Evolutionary conservation across 1,284 basidiomycete species (phyloP).

Genomic region (Volvariella volvacea): DNA sequence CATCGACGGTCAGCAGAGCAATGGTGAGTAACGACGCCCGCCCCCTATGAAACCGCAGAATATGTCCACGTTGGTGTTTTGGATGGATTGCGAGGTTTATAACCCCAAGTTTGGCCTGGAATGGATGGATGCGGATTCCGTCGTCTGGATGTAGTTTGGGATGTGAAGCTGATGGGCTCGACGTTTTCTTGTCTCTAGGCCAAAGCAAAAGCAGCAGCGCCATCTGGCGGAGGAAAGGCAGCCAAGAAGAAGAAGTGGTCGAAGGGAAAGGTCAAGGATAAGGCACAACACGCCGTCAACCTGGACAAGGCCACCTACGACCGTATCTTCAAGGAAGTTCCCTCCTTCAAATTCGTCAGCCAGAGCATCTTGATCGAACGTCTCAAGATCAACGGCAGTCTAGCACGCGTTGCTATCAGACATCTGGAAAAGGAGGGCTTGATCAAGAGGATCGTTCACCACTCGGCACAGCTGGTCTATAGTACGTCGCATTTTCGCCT

Average conservation of each 20-base stretch:
- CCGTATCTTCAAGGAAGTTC: conserved; percentile 98
- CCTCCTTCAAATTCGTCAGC: conserved; percentile 99
- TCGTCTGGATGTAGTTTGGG: conserved; percentile 21
- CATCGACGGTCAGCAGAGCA: conserved; percentile 30
- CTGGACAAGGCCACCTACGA: conserved; percentile 91
- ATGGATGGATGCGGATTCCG: conserved; percentile 25
- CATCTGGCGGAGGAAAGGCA: conserved; percentile 70
- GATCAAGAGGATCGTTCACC: conserved; percentile 97
- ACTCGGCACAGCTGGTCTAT: conserved; percentile 92
- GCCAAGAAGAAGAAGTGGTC: conserved; percentile 99
- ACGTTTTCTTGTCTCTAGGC: conserved; percentile 34
- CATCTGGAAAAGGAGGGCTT: conserved; percentile 93
- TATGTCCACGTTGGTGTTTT: conserved; percentile 9
- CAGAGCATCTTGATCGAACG: conserved; percentile 98
- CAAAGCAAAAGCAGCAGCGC: conserved; percentile 74
- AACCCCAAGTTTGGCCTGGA: not conserved
- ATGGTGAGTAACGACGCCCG: conserved; percentile 27
- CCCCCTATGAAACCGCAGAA: not conserved
- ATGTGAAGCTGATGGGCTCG: conserved; percentile 11
- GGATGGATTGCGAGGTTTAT: conserved; percentile 4
- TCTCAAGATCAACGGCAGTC: conserved; percentile 91
- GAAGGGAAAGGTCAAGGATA: conserved; percentile 99
- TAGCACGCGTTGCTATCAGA: conserved; percentile 90
- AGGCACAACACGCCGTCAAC: conserved; percentile 91
- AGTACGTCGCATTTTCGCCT: conserved; percentile 47